A percentile compares a stretch with the other conserved stretches of the same genome.
Evolutionary conservation across 2,329 filamentous ascomycete genomes (phyloP).

Genomic region (Pyrenochaeta sp.): DNA sequence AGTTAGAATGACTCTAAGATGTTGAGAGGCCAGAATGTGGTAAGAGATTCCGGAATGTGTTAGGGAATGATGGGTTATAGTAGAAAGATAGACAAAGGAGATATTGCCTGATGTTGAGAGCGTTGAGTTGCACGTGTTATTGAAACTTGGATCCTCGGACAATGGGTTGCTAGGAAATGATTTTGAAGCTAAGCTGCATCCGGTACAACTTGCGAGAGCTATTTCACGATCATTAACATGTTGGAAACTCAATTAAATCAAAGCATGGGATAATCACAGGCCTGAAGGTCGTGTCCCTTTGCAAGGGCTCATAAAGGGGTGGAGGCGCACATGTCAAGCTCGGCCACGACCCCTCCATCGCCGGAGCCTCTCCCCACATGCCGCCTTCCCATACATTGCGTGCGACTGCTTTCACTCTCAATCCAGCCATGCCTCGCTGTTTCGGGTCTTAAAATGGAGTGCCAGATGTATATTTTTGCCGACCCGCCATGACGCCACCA

Average conservation of each 20-base stretch:
- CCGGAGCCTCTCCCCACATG: slow-evolving; percentile 35
- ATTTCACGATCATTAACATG: background rate
- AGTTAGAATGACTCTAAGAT: background rate
- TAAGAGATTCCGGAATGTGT: background rate
- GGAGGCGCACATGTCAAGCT: slow-evolving; percentile 10
- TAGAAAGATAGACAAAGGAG: background rate
- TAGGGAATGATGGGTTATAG: no score
- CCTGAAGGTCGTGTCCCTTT: no score
- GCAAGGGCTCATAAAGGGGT: no score
- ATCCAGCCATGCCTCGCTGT: slow-evolving; percentile 11
- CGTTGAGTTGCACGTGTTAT: slow-evolving; percentile 10
- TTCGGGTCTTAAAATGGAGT: slow-evolving; percentile 18
- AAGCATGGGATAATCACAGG: background rate
- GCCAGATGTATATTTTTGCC: background rate
- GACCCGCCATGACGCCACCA: slow-evolving; percentile 1
- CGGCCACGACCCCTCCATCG: slow-evolving; percentile 22
- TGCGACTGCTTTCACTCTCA: slow-evolving; percentile 23
- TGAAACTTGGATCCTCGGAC: background rate
- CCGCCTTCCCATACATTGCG: slow-evolving; percentile 35
- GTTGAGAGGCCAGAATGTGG: background rate
- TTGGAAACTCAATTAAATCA: background rate
- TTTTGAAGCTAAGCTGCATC: slow-evolving; percentile 17
- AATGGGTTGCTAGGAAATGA: background rate
- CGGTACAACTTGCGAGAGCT: slow-evolving; percentile 22
- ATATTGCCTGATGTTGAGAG: background rate